Conservation (phyloP, 2,329 filamentous ascomycete species). For the Gyromitra esculenta region DNA sequence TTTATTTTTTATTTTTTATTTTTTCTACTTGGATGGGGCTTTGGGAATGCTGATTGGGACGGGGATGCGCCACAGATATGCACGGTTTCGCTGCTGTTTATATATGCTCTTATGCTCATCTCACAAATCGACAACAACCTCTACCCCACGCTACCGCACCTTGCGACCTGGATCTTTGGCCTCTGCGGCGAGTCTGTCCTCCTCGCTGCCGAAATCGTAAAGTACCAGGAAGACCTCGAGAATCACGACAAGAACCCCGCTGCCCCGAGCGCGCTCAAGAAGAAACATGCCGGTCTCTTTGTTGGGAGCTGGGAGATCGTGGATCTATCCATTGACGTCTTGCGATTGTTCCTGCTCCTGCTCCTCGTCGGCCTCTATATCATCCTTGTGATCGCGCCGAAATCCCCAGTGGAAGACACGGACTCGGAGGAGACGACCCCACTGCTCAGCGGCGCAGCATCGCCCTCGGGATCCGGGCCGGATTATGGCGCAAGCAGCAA, state of each 20-base stretch:
- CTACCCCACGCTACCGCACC: slow-evolving; percentile 81
- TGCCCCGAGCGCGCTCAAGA: slow-evolving; percentile 59
- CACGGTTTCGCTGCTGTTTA: slow-evolving; percentile 69
- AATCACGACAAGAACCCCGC: slow-evolving; percentile 57
- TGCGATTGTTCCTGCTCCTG: slow-evolving; percentile 74
- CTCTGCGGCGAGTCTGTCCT: slow-evolving; percentile 78
- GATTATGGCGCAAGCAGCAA: slow-evolving; percentile 64
- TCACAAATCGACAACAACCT: slow-evolving; percentile 85
- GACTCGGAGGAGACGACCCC: slow-evolving; percentile 69
- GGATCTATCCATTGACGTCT: slow-evolving; percentile 73
- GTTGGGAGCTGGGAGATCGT: slow-evolving; percentile 68
- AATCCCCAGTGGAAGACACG: slow-evolving; percentile 66
- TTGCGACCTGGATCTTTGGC: slow-evolving; percentile 79
- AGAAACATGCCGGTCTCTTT: slow-evolving; percentile 51
- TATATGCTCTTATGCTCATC: slow-evolving; percentile 85
- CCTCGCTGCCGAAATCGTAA: slow-evolving; percentile 72
- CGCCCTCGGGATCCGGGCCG: slow-evolving; percentile 56
- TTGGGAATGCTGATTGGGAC: background rate
- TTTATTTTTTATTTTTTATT: background rate
- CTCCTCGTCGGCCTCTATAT: slow-evolving; percentile 63
- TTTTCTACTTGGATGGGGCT: background rate
- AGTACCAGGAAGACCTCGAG: slow-evolving; percentile 66
- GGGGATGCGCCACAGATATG: slow-evolving; percentile 42
- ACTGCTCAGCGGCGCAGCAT: slow-evolving; percentile 65
- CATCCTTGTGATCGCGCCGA: slow-evolving; percentile 68